phyloP scores from a whole-genome alignment of 169 alveolate species.

The Theileria sp. region DNA sequence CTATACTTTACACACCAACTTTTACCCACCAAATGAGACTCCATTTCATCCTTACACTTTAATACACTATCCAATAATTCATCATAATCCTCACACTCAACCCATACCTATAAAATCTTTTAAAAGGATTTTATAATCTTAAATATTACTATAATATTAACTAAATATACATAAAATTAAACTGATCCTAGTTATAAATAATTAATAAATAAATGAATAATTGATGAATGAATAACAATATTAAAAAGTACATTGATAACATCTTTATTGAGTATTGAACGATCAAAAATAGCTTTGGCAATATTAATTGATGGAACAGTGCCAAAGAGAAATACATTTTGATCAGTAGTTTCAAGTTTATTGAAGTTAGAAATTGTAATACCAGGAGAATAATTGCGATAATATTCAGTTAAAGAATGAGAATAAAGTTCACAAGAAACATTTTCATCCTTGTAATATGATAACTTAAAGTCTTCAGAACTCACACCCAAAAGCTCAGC shows the following conservation, averaged over 20 bases:
- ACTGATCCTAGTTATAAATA: too few relatives aligned
- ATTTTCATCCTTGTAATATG: not conserved
- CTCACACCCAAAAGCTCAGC: slow-evolving; percentile 12
- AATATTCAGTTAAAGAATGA: not conserved
- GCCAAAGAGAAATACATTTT: slow-evolving; percentile 50
- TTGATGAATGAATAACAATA: too few relatives aligned
- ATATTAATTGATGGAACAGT: slow-evolving; percentile 23
- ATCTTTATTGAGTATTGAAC: slow-evolving; percentile 26
- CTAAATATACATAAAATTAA: too few relatives aligned
- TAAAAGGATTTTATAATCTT: too few relatives aligned
- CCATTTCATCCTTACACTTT: slow-evolving; percentile 5
- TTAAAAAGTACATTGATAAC: slow-evolving; percentile 28
- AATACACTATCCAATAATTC: slow-evolving; percentile 18
- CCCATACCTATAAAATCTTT: slow-evolving; percentile 40
- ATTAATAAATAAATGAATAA: too few relatives aligned
- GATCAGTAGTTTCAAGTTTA: slow-evolving; percentile 12
- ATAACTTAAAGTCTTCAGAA: not conserved
- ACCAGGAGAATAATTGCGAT: not conserved
- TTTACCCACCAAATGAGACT: slow-evolving; percentile 13
- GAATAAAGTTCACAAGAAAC: not conserved
- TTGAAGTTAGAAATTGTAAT: not conserved
- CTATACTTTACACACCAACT: slow-evolving; percentile 47
- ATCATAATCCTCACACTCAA: slow-evolving; percentile 36
- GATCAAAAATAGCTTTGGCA: slow-evolving; percentile 40
- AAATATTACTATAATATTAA: too few relatives aligned